Conservation (phyloP, 164 flowering plant species). For the Magnolia kwangsiensis region DNA sequence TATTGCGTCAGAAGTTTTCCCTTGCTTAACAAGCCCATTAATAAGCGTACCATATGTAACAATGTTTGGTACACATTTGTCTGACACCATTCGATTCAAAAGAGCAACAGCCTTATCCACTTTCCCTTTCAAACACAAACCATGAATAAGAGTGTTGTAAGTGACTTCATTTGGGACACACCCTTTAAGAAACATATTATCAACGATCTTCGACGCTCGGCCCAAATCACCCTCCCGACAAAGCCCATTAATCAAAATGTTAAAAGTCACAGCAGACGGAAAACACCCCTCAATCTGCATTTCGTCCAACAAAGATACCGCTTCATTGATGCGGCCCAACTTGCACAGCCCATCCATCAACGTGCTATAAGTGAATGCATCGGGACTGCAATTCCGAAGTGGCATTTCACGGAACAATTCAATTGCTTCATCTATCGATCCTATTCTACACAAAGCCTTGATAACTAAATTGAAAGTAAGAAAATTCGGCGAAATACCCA, state of each 20-base stretch:
- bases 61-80: slow-evolving; percentile 59
- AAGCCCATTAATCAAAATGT: slow-evolving; percentile 71
- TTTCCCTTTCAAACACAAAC: slow-evolving; percentile 71
- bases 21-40: slow-evolving; percentile 77
- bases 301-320: slow-evolving; percentile 77
- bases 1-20: slow-evolving; percentile 53
- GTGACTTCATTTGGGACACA: slow-evolving; percentile 77
- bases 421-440: slow-evolving; percentile 57
- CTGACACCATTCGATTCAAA: slow-evolving; percentile 55
- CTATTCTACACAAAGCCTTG: slow-evolving; percentile 63
- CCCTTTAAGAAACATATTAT: slow-evolving; percentile 88
- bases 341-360: slow-evolving; percentile 93
- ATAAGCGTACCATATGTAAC: slow-evolving; percentile 77
- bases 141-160: slow-evolving; percentile 76
- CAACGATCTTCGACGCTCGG: slow-evolving; percentile 72
- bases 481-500: slow-evolving; percentile 50
- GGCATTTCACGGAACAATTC: slow-evolving; percentile 75
- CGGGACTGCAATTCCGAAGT: slow-evolving; percentile 44
- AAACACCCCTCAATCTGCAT: slow-evolving; percentile 87
- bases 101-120: slow-evolving; percentile 70
- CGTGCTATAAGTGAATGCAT: slow-evolving; percentile 70
- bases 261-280: slow-evolving; percentile 56
- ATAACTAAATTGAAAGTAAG: slow-evolving; percentile 70
- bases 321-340: slow-evolving; percentile 70
- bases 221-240: slow-evolving; percentile 67